Conservation (phyloP, 768 basidiomycete genomes). For the Suillus spraguei region DNA sequence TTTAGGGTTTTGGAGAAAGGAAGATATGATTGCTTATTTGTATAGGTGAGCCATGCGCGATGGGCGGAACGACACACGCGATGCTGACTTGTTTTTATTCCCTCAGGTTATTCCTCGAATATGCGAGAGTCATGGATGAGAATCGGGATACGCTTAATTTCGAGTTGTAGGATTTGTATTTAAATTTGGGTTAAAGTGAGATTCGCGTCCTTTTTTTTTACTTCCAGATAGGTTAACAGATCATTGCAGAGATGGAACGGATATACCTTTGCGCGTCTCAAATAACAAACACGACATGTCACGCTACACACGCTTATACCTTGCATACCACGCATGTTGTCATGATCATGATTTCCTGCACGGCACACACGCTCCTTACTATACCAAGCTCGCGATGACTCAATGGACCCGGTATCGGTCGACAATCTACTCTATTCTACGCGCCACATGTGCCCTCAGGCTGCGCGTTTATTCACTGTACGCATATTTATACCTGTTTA, state of each 20-base stretch:
- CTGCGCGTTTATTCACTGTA: neutral
- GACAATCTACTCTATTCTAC: neutral
- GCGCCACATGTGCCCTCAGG: too few relatives aligned
- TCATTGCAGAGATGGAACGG: neutral
- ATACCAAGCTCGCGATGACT: neutral
- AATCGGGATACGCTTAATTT: slow-evolving; percentile 41
- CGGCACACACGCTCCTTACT: neutral
- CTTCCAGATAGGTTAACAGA: too few relatives aligned
- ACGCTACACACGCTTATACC: neutral
- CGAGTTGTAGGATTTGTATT: neutral
- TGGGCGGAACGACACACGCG: neutral
- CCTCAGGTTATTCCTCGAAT: slow-evolving; percentile 49
- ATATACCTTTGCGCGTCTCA: neutral
- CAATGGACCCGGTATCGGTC: neutral
- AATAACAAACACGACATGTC: neutral
- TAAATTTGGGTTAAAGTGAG: neutral
- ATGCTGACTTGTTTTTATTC: neutral
- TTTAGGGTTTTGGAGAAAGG: slow-evolving; percentile 51
- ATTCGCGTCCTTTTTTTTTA: neutral
- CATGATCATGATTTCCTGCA: neutral
- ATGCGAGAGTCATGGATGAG: slow-evolving; percentile 48
- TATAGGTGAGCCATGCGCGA: slow-evolving; percentile 41
- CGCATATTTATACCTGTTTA: neutral
- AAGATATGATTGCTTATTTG: slow-evolving; percentile 58
- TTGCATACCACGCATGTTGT: neutral